Conservation (phyloP, 352 stramenopile genomes). For the Globisporangium perplexum region DNA sequence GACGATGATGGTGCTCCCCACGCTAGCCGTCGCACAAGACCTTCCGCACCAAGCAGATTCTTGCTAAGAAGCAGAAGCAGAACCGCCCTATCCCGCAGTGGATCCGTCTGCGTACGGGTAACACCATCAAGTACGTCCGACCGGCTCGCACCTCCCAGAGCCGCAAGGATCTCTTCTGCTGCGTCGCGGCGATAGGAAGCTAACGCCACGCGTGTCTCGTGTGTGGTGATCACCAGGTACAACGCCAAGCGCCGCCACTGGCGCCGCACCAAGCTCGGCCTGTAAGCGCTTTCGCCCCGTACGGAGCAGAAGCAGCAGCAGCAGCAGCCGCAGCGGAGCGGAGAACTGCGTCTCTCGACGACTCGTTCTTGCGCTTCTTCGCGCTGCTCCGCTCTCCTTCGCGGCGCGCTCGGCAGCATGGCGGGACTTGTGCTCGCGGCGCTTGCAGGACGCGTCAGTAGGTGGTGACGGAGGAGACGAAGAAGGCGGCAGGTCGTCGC, state of each 20-base stretch:
- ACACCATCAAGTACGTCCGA: slow-evolving; percentile 92
- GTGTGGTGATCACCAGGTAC: slow-evolving; percentile 75
- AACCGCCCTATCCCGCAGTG: slow-evolving; percentile 99
- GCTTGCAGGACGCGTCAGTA: not conserved
- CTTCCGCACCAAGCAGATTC: slow-evolving; percentile 99
- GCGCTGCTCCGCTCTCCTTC: not conserved
- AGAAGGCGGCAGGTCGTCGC: not conserved
- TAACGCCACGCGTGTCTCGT: not conserved
- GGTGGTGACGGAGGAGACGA: not conserved
- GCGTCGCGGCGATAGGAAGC: not conserved
- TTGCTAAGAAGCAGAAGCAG: slow-evolving; percentile 99
- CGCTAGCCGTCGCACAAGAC: slow-evolving; percentile 98
- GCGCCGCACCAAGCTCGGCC: slow-evolving; percentile 99
- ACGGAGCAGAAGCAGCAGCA: not conserved
- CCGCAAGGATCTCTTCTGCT: too few species aligned
- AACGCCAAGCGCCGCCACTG: slow-evolving; percentile 99
- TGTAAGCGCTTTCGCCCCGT: slow-evolving; percentile 85
- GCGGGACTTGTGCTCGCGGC: not conserved
- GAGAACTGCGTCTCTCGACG: not conserved
- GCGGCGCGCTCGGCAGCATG: not conserved
- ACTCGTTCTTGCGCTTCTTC: not conserved
- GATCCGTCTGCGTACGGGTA: slow-evolving; percentile 99
- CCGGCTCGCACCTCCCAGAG: too few species aligned
- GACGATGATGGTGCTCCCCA: not conserved
- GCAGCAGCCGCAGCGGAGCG: slow-evolving; percentile 6